phyloP scores from a whole-genome alignment of 192 early-diverging fungal genomes.

The Kappamyces sp. region DNA sequence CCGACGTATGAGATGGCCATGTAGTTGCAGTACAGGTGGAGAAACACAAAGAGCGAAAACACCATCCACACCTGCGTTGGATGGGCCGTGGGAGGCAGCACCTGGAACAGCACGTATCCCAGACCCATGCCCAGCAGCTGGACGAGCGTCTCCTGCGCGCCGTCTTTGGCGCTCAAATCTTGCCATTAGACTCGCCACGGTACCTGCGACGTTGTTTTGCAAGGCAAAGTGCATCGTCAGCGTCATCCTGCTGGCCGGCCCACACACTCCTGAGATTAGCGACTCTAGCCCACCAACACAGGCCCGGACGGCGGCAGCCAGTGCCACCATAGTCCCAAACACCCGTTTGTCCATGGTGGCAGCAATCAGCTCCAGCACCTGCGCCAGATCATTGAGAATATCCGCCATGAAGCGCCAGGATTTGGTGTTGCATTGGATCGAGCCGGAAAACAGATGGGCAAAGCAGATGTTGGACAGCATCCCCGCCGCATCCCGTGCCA shows the following conservation, averaged over 20 bases:
- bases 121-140: constrained; percentile 30
- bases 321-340: constrained; percentile 10
- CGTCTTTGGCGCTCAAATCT: constrained; percentile 43
- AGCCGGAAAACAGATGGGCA: constrained; percentile 27
- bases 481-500: constrained; percentile 32
- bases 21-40: too few species aligned
- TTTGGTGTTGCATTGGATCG: constrained; percentile 34
- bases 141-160: constrained; percentile 42
- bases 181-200: not conserved
- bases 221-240: constrained; percentile 39
- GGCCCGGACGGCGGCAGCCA: constrained; percentile 23
- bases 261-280: constrained; percentile 31
- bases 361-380: constrained; percentile 21
- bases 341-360: constrained; percentile 17
- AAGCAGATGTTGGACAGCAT: constrained; percentile 38
- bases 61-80: too few species aligned
- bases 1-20: too few species aligned
- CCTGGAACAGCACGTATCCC: not conserved
- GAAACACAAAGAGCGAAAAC: too few species aligned
- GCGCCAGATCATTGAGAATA: constrained; percentile 36
- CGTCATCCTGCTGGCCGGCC: constrained; percentile 31
- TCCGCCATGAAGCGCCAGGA: constrained; percentile 37
- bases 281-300: constrained; percentile 15
- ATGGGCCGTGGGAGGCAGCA: too few species aligned
- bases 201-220: constrained; percentile 23